Evolutionary conservation across 2,329 filamentous ascomycete genomes (phyloP), one percentile per base, ranked within the genome.

Genomic region (Magnaporthiopsis rhizophila): DNA sequence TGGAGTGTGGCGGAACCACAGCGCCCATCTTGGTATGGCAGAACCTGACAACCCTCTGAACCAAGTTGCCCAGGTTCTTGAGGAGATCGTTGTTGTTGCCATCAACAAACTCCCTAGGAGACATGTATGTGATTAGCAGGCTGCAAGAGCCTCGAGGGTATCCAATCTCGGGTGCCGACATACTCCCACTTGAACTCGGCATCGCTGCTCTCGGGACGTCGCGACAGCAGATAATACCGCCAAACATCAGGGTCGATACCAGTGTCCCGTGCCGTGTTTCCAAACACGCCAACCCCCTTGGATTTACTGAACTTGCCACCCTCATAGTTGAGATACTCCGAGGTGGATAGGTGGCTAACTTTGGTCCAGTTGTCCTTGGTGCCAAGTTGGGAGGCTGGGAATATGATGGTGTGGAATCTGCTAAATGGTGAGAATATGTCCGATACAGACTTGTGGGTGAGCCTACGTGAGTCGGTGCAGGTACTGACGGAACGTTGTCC

Each of bases 261-360:
- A 11, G 92, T 97, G 64, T 96, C 88, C 76, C 90, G 89, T 60
- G 91, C 93, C 71, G 90, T 92, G 77, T 91, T 93, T 62, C 93
- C 93, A 72, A 97, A 97, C 1, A 97, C 93, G 71, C 93, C 93
- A 53, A 97, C 85, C 38, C 90, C 90, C 70, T 92, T 85, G 62
- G 91, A 95, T 78, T 97, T 97, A 74, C 89, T 93, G 79, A 97
- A 97, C 75, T 97, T 97, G 69, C 91, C 91, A 66, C 86, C 86
- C 75, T 95, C 91, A 72, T 95, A 95, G 78, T 94, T 93, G 68
- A 95, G 81, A 71, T 95, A 64, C 34, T 64, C 63, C 26, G 92
- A 95, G 0, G 92, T 93, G 11, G 90, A 95, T 62, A 97, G 83
- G 72, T 92, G 90, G 77, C 96, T 87, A 45, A 96, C 84, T 85